Percentiles rank a stretch among this genome's conserved stretches.
Conservation (phyloP, 2,329 filamentous ascomycete species). For the Curvularia lunata region DNA sequence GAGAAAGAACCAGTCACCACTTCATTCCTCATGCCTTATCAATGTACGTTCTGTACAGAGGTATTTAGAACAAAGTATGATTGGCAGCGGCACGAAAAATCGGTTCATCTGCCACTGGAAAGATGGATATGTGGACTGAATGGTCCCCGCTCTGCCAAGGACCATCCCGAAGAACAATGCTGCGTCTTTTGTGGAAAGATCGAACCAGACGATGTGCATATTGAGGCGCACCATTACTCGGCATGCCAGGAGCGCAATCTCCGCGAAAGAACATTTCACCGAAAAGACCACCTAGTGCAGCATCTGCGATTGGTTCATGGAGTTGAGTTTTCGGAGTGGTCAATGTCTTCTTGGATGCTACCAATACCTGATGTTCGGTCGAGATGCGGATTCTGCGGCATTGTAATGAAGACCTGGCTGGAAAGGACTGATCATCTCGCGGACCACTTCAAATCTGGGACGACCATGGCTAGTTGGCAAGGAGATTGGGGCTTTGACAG, state of each 20-base stretch:
- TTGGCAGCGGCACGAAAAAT: conserved; percentile 42
- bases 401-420: conserved; percentile 28
- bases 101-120: conserved; percentile 37
- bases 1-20: conserved; percentile 13
- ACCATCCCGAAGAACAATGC: conserved; percentile 22
- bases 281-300: conserved; percentile 40
- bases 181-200: conserved; percentile 31
- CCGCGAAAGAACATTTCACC: conserved; percentile 36
- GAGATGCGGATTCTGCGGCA: conserved; percentile 35
- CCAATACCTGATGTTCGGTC: conserved; percentile 31
- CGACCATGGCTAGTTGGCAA: conserved; percentile 36
- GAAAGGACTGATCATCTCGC: conserved; percentile 35
- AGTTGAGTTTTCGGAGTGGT: conserved; percentile 42
- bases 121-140: conserved; percentile 34
- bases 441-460: conserved; percentile 35
- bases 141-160: conserved; percentile 18
- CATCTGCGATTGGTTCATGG: conserved; percentile 36
- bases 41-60: conserved; percentile 42
- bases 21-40: conserved; percentile 27
- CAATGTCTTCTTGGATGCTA: conserved; percentile 36
- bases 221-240: conserved; percentile 30
- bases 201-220: conserved; percentile 21
- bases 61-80: conserved; percentile 41
- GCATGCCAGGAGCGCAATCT: conserved; percentile 30
- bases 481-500: conserved; percentile 37